Conservation (phyloP, 768 basidiomycete species). For the Rhodotorula graminis region DNA sequence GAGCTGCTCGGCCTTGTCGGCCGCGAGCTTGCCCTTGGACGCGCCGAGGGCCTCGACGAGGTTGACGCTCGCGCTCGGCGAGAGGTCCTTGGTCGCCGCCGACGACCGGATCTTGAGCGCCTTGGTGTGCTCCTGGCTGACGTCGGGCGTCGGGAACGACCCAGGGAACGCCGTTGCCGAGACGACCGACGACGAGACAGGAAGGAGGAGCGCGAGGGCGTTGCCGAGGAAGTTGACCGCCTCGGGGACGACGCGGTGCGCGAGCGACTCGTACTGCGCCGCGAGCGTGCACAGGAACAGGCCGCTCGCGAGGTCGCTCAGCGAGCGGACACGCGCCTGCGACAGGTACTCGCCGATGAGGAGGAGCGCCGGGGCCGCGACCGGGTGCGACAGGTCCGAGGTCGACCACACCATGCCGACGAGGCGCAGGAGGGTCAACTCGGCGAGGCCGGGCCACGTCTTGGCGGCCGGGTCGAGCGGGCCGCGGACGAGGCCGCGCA, state of each 20-base stretch:
- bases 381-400: constrained; percentile 86
- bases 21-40: constrained; percentile 46
- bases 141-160: constrained; percentile 66
- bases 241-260: constrained; percentile 84
- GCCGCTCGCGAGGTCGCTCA: constrained; percentile 73
- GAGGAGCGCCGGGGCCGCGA: constrained; percentile 76
- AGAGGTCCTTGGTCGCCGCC: constrained; percentile 46
- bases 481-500: constrained; percentile 70
- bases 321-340: constrained; percentile 68
- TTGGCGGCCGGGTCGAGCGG: constrained; percentile 59
- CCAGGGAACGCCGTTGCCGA: constrained; percentile 58
- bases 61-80: constrained; percentile 52
- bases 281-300: constrained; percentile 77
- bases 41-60: constrained; percentile 51
- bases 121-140: constrained; percentile 45
- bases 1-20: constrained; percentile 50
- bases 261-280: constrained; percentile 71
- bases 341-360: constrained; percentile 89
- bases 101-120: constrained; percentile 11
- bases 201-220: constrained; percentile 66
- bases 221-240: constrained; percentile 74
- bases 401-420: constrained; percentile 84
- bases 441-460: constrained; percentile 83
- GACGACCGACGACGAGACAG: constrained; percentile 49
- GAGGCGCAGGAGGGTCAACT: constrained; percentile 72